These are phyloP conservation scores for Mangifera indica DNA, from an alignment of 345 rosid species.

Conservation along the genomic window DNA sequence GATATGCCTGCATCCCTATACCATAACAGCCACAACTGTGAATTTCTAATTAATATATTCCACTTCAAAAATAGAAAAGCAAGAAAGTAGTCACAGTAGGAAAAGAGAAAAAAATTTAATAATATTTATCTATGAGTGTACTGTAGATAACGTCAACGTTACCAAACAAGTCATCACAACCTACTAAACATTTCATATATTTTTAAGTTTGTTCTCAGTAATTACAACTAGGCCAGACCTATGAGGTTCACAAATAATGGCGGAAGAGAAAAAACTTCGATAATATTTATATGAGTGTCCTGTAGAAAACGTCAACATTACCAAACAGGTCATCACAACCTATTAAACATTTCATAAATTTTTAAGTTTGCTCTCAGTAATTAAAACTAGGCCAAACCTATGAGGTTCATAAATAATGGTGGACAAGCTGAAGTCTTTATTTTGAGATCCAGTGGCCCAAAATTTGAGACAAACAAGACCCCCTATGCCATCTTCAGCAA, in stretches of 20 bases:
- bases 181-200: neutral
- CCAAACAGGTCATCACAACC: neutral
- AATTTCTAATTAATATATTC: neutral
- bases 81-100: neutral
- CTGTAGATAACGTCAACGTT: neutral
- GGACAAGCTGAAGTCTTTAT: slow-evolving; percentile 63
- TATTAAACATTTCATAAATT: neutral
- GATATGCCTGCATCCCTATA: slow-evolving; percentile 83
- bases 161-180: neutral
- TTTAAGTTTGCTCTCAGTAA: neutral
- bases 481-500: slow-evolving; percentile 86
- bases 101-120: neutral
- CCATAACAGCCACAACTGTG: neutral
- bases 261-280: slow-evolving; percentile 42
- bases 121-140: neutral
- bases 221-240: slow-evolving; percentile 39
- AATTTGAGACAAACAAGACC: slow-evolving; percentile 85
- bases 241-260: slow-evolving; percentile 93
- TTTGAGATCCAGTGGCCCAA: slow-evolving; percentile 60
- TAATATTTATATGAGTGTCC: neutral
- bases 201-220: neutral
- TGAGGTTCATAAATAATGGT: slow-evolving; percentile 95
- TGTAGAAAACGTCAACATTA: neutral
- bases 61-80: neutral
- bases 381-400: slow-evolving; percentile 41